Conservation (phyloP, 2,329 filamentous ascomycete species). For the Penicillium sp. region DNA sequence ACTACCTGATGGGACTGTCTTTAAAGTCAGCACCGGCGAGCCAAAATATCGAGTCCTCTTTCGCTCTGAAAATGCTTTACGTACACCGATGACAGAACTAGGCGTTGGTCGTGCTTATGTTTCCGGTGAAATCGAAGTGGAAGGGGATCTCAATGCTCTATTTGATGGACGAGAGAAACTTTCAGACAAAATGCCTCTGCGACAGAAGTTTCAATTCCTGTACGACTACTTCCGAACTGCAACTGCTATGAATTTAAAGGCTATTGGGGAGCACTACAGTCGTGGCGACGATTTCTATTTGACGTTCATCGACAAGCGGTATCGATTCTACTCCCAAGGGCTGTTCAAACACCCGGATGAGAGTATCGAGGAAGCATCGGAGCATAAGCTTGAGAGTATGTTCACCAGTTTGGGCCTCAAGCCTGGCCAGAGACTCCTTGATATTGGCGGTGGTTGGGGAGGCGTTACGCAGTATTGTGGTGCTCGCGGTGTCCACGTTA, state of each 20-base stretch:
- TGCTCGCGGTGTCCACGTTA: slow-evolving; percentile 20
- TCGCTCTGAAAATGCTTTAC: slow-evolving; percentile 5
- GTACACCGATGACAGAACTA: slow-evolving; percentile 15
- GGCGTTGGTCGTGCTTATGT: slow-evolving; percentile 11
- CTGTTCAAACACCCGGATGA: slow-evolving; percentile 6
- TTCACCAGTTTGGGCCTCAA: slow-evolving; percentile 12
- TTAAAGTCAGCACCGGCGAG: slow-evolving; percentile 3
- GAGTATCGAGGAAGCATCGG: slow-evolving; percentile 2
- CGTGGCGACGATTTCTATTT: slow-evolving; percentile 12
- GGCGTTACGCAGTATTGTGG: slow-evolving; percentile 21
- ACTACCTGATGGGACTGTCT: slow-evolving; percentile 2
- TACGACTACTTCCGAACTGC: slow-evolving; percentile 11
- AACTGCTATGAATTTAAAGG: slow-evolving; percentile 14
- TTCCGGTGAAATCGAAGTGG: slow-evolving; percentile 10
- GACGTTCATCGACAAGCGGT: slow-evolving; percentile 10
- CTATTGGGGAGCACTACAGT: slow-evolving; percentile 9
- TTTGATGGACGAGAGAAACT: slow-evolving; percentile 8
- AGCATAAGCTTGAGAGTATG: slow-evolving; percentile 11
- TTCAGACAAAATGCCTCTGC: slow-evolving; percentile 14
- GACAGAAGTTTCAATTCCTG: slow-evolving; percentile 19
- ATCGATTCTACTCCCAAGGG: slow-evolving; percentile 11
- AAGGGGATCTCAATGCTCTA: slow-evolving; percentile 9
- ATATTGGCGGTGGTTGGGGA: slow-evolving; percentile 23
- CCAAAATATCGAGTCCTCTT: slow-evolving; percentile 11
- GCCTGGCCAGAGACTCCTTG: slow-evolving; percentile 17